Conservation (phyloP, 805 yeast species). For the Candida maltosa region DNA sequence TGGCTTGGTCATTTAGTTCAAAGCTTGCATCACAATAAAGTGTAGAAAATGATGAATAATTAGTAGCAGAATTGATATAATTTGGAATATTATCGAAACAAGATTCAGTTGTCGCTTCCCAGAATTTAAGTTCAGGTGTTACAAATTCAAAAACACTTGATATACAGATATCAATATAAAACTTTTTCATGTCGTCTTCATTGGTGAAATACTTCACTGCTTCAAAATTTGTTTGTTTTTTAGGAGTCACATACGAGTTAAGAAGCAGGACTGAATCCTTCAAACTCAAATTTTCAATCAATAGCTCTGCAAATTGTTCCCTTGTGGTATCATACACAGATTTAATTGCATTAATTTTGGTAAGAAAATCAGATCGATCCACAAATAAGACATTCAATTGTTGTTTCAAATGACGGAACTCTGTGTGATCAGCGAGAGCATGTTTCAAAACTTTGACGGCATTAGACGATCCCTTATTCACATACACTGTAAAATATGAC, state of each 20-base stretch:
- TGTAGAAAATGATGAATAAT: not conserved
- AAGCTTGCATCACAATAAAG: not conserved
- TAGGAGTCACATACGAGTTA: not conserved
- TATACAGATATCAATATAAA: not conserved
- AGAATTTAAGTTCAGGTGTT: not conserved
- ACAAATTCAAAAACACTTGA: not conserved
- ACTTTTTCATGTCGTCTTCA: not conserved
- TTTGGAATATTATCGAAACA: not conserved
- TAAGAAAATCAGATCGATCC: not conserved
- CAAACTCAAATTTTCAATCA: not conserved
- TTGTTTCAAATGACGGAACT: slow-evolving; percentile 1
- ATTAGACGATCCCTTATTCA: not conserved
- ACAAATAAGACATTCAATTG: not conserved
- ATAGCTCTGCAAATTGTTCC: not conserved
- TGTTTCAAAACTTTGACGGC: not conserved
- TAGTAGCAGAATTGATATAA: not conserved
- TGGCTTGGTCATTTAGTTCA: not conserved
- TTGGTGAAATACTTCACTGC: not conserved
- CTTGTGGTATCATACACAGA: slow-evolving; percentile 1
- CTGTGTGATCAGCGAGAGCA: not conserved
- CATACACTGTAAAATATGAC: not conserved
- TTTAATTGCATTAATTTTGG: not conserved
- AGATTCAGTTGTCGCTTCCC: not conserved
- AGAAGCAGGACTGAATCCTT: not conserved
- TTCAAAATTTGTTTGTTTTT: not conserved